Evolutionary conservation across 805 yeast species (phyloP).

Genomic region (Candida odintsovae): DNA sequence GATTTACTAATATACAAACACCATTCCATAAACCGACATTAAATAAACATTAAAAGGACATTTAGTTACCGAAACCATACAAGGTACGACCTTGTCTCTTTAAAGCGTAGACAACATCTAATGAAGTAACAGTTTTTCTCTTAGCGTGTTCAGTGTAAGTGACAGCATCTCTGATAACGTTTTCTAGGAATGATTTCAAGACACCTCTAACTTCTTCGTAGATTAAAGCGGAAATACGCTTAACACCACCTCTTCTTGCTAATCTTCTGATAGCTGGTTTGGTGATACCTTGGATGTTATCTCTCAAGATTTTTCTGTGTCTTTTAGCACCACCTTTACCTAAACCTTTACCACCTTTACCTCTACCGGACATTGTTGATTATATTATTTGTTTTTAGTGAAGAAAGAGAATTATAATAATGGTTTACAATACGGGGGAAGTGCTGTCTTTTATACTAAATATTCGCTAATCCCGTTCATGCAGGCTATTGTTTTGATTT

Average conservation of each 20-base stretch:
- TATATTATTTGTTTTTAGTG: constrained; percentile 19
- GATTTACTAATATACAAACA: constrained; percentile 10
- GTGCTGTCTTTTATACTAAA: constrained; percentile 1
- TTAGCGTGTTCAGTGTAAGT: constrained; percentile 99
- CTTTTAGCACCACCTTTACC: constrained; percentile 99
- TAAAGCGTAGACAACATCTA: constrained; percentile 97
- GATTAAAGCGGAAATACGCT: constrained; percentile 98
- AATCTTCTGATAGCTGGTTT: constrained; percentile 99
- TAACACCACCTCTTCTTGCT: constrained; percentile 99
- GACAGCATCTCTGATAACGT: constrained; percentile 98
- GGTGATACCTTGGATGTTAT: constrained; percentile 99
- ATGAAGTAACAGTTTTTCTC: constrained; percentile 99
- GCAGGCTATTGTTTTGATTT: background rate
- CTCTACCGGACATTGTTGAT: constrained; percentile 91
- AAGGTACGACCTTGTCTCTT: constrained; percentile 99
- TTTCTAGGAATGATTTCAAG: constrained; percentile 90
- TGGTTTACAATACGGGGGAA: background rate
- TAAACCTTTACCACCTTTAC: constrained; percentile 99
- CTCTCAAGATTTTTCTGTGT: constrained; percentile 99
- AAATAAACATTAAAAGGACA: constrained; percentile 12
- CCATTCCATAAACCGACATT: constrained; percentile 14
- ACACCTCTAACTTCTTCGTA: constrained; percentile 99
- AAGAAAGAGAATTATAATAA: background rate
- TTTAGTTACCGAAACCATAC: constrained; percentile 98
- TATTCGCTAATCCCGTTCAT: background rate